Evolutionary conservation across 2,329 filamentous ascomycete genomes (phyloP).

Genomic region (Plectosphaerella cucumerina): DNA sequence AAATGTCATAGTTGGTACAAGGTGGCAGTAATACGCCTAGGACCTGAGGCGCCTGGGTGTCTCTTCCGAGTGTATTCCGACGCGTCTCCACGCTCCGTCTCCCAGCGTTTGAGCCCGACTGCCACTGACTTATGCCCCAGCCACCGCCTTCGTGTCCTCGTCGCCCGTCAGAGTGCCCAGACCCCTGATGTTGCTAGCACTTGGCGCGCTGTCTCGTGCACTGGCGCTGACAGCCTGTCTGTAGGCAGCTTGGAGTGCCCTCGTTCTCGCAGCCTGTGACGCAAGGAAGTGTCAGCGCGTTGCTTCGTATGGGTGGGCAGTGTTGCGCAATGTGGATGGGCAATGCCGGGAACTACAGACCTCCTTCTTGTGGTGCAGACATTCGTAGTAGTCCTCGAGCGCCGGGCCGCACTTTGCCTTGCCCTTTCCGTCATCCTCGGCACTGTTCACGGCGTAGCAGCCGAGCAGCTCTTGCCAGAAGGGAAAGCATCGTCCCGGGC

Average conservation of each 20-base stretch:
- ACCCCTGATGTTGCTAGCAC: slow-evolving; percentile 80
- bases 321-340: neutral
- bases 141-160: neutral
- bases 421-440: slow-evolving; percentile 69
- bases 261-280: slow-evolving; percentile 68
- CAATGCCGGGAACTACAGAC: slow-evolving; percentile 46
- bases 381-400: slow-evolving; percentile 98
- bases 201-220: slow-evolving; percentile 75
- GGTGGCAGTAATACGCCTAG: too few relatives aligned
- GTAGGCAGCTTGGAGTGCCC: slow-evolving; percentile 78
- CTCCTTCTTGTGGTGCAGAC: slow-evolving; percentile 98
- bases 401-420: slow-evolving; percentile 83
- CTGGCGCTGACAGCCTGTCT: slow-evolving; percentile 73
- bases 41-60: too few relatives aligned
- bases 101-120: too few relatives aligned
- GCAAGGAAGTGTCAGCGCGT: slow-evolving; percentile 4
- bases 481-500: slow-evolving; percentile 82
- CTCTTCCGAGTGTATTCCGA: too few relatives aligned
- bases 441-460: slow-evolving; percentile 95
- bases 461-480: slow-evolving; percentile 99
- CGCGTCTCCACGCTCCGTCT: too few relatives aligned
- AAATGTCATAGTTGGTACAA: too few relatives aligned
- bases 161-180: slow-evolving; percentile 66
- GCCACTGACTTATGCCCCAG: neutral
- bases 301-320: neutral